Conservation (phyloP, 768 basidiomycete species). For the Collybia sp. region DNA sequence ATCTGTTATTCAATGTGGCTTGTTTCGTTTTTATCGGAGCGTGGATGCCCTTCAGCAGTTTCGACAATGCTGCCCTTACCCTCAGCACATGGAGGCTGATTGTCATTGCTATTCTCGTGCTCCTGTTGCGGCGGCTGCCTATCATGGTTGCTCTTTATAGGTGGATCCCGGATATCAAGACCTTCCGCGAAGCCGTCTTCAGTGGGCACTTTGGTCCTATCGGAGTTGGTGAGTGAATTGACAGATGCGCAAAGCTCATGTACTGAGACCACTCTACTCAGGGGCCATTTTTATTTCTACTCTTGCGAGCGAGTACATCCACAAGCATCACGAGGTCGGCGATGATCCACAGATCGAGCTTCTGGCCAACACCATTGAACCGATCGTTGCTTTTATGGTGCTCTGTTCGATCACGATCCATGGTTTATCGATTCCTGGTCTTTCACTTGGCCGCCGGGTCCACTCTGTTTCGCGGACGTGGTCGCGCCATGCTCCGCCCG, state of each 20-base stretch:
- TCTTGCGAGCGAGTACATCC: conserved; percentile 62
- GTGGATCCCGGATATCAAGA: conserved; percentile 97
- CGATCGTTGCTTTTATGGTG: conserved; percentile 94
- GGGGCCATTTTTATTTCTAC: conserved; percentile 95
- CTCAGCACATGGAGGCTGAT: conserved; percentile 82
- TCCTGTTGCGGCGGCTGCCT: conserved; percentile 81
- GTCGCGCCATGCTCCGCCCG: conserved; percentile 77
- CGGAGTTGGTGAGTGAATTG: conserved; percentile 51
- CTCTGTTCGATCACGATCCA: conserved; percentile 85
- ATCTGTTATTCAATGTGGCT: conserved; percentile 92
- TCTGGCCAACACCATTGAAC: conserved; percentile 76
- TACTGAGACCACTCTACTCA: conserved; percentile 13
- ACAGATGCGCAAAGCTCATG: conserved; percentile 1
- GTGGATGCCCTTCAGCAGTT: conserved; percentile 91
- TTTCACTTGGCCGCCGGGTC: conserved; percentile 89
- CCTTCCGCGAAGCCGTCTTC: conserved; percentile 88
- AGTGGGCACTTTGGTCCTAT: conserved; percentile 94
- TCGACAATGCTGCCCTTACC: conserved; percentile 59
- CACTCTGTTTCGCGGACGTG: conserved; percentile 87
- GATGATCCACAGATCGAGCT: conserved; percentile 48
- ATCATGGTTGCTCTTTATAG: conserved; percentile 78
- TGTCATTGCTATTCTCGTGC: conserved; percentile 76
- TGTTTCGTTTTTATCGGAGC: conserved; percentile 96
- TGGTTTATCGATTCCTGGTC: conserved; percentile 91
- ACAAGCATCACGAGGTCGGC: conserved; percentile 36